Evolutionary conservation across 495 filamentous ascomycete genomes (phyloP).

Genomic region (Hypoxylon rickii): DNA sequence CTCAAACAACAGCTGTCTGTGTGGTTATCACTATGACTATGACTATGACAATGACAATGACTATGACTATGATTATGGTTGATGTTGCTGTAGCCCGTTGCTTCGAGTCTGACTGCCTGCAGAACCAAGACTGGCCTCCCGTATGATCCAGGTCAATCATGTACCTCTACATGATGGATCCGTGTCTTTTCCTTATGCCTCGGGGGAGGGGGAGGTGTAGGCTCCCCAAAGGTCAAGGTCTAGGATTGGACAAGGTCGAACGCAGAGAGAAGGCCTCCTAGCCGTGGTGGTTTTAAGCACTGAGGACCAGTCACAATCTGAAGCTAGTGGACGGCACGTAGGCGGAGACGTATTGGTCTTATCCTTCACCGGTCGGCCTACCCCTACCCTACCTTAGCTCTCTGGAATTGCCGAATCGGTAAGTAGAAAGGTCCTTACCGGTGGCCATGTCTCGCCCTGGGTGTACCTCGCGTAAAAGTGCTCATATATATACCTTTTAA

Average conservation of each 20-base stretch:
- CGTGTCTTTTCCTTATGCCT: too few species aligned
- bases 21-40: too few species aligned
- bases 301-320: slow-evolving; percentile 28
- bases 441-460: slow-evolving; percentile 8
- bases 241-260: slow-evolving; percentile 32
- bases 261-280: slow-evolving; percentile 28
- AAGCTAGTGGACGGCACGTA: slow-evolving; percentile 33
- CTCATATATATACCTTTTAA: slow-evolving; percentile 22
- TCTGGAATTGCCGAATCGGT: slow-evolving; percentile 33
- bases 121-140: slow-evolving; percentile 29
- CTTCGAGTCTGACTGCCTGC: slow-evolving; percentile 28
- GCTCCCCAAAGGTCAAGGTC: slow-evolving; percentile 21
- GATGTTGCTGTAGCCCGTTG: neutral
- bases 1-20: too few species aligned
- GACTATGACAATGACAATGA: too few species aligned
- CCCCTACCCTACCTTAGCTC: slow-evolving; percentile 27
- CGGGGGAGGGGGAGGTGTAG: slow-evolving; percentile 17
- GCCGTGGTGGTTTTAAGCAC: neutral
- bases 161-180: slow-evolving; percentile 32
- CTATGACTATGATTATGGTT: slow-evolving; percentile 5
- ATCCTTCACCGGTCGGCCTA: slow-evolving; percentile 35
- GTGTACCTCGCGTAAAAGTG: slow-evolving; percentile 29
- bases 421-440: slow-evolving; percentile 23
- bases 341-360: slow-evolving; percentile 30
- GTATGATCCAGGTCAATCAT: slow-evolving; percentile 21